These are phyloP conservation scores for Themeda triandra DNA, from an alignment of 176 grass and related monocot genomes.

Conservation along the genomic window DNA sequence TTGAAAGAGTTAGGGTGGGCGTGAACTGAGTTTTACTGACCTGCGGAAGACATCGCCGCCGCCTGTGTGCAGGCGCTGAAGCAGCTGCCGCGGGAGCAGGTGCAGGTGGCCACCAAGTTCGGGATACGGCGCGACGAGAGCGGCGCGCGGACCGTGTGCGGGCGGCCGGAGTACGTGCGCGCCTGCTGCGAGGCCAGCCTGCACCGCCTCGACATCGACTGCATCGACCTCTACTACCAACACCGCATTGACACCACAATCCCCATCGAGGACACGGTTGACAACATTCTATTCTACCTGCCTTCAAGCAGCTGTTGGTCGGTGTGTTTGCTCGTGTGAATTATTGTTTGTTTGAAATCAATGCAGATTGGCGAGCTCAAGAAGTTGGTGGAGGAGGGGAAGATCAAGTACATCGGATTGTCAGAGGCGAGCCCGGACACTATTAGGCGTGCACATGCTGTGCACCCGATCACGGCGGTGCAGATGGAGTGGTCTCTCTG, in stretches of 20 bases:
- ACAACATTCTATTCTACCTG: no score
- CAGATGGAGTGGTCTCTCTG: conserved; percentile 97
- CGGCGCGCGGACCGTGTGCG: conserved; percentile 19
- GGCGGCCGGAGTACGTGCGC: conserved; percentile 59
- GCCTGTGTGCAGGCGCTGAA: conserved; percentile 38
- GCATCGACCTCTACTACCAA: conserved; percentile 83
- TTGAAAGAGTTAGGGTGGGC: no score
- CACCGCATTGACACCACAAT: conserved; percentile 56
- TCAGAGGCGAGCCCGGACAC: conserved; percentile 87
- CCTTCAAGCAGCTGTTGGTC: neutral
- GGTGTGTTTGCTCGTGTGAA: neutral
- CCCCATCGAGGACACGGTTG: conserved; percentile 85
- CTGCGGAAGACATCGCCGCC: neutral
- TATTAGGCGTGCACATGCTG: conserved; percentile 64
- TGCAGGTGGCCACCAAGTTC: conserved; percentile 92
- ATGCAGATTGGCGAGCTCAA: conserved; percentile 71
- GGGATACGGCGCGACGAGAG: conserved; percentile 31
- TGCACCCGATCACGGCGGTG: conserved; percentile 70
- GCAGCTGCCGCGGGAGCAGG: conserved; percentile 62
- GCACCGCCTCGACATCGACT: conserved; percentile 43
- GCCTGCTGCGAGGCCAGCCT: conserved; percentile 78
- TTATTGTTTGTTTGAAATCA: neutral
- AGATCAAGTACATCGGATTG: conserved; percentile 77
- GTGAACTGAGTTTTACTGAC: neutral
- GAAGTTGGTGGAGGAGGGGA: conserved; percentile 82